Conservation (phyloP, 2,329 filamentous ascomycete species). For the Dothistroma septosporum region DNA sequence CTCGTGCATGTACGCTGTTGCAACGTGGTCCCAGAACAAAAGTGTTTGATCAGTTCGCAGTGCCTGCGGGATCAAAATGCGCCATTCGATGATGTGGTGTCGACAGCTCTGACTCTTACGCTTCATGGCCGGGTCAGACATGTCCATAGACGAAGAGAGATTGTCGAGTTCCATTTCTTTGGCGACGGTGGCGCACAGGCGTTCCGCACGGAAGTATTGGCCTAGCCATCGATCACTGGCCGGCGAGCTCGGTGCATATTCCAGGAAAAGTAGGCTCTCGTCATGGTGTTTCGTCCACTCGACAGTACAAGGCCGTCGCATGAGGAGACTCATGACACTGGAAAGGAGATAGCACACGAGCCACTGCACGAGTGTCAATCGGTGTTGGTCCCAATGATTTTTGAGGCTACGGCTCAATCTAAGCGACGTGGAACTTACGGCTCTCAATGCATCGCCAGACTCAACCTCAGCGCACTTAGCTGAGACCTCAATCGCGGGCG, state of each 20-base stretch:
- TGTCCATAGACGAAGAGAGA: conserved; percentile 12
- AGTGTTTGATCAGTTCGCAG: conserved; percentile 13
- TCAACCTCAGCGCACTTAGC: neutral
- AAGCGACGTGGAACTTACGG: neutral
- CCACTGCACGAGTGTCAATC: conserved; percentile 5
- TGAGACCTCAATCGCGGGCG: neutral
- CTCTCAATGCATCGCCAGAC: conserved; percentile 3
- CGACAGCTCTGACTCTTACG: conserved; percentile 21
- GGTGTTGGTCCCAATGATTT: neutral
- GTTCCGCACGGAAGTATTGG: conserved; percentile 27
- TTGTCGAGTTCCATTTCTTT: conserved; percentile 19
- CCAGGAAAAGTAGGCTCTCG: conserved; percentile 22
- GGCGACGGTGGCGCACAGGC: conserved; percentile 25
- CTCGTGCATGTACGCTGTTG: conserved; percentile 30
- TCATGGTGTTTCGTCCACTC: conserved; percentile 24
- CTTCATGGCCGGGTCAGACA: conserved; percentile 21
- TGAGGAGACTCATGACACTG: conserved; percentile 14
- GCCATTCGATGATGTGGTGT: conserved; percentile 26
- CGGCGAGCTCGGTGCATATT: conserved; percentile 13
- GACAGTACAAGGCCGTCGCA: conserved; percentile 8
- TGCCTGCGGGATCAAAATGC: conserved; percentile 22
- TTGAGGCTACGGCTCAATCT: conserved; percentile 5
- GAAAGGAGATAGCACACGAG: conserved; percentile 21
- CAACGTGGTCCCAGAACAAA: conserved; percentile 26
- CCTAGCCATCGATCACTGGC: conserved; percentile 22